A percentile compares a stretch with the other conserved stretches of the same genome.
Evolutionary conservation across 2,329 filamentous ascomycete species (phyloP).

Genomic region (Trichoderma polysporum): DNA sequence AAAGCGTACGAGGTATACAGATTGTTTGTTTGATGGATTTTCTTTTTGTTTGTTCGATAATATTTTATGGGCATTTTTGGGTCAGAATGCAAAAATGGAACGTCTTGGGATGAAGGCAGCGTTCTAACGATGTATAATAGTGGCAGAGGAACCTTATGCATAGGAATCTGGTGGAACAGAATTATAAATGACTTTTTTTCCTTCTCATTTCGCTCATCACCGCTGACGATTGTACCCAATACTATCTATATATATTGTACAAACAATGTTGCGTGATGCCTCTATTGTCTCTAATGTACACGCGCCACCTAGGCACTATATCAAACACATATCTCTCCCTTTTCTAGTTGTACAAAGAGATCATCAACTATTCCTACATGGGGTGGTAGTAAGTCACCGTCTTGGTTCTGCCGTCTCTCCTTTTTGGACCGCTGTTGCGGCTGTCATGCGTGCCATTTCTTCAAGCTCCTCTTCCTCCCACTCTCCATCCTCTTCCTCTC

Average conservation of each 20-base stretch:
- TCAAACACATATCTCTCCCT: background rate
- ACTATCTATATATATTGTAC: conserved; percentile 17
- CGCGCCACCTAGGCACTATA: conserved; percentile 2
- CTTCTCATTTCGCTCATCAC: background rate
- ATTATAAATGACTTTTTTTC: conserved; percentile 4
- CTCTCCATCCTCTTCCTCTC: conserved; percentile 53
- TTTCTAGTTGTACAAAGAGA: background rate
- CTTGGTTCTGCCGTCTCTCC: conserved; percentile 24
- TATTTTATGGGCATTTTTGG: background rate
- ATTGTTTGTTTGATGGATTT: conserved; percentile 5
- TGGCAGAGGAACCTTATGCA: background rate
- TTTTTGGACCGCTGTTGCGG: conserved; percentile 28
- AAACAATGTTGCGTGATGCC: conserved; percentile 11
- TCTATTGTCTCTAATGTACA: conserved; percentile 17
- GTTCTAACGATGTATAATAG: conserved; percentile 20
- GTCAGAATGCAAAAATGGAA: background rate
- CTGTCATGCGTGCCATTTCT: conserved; percentile 40
- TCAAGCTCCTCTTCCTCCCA: conserved; percentile 56
- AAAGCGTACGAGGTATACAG: conserved; percentile 5
- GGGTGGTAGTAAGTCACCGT: conserved; percentile 12
- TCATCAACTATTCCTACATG: conserved; percentile 6
- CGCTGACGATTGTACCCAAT: conserved; percentile 7
- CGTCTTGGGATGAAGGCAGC: background rate
- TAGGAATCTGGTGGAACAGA: background rate
- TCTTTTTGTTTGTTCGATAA: background rate